Conservation (phyloP, 805 yeast genomes). For the Candida methanosorbosa region DNA sequence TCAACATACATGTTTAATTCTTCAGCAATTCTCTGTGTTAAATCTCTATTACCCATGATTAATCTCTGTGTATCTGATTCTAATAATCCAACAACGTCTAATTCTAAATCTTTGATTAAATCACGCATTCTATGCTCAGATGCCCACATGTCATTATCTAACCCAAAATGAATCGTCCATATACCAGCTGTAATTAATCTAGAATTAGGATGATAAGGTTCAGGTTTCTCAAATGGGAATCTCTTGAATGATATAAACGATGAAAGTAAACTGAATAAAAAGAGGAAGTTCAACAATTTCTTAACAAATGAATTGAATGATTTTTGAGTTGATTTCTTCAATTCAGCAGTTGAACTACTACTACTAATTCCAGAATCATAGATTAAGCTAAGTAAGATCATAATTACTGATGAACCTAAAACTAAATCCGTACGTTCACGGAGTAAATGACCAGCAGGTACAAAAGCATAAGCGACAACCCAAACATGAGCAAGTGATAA, state of each 20-base stretch:
- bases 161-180: slow-evolving; percentile 97
- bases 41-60: slow-evolving; percentile 91
- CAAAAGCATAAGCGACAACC: slow-evolving; percentile 98
- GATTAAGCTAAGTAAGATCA: slow-evolving; percentile 41
- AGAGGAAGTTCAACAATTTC: slow-evolving; percentile 15
- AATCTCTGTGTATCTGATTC: slow-evolving; percentile 93
- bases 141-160: slow-evolving; percentile 98
- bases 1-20: slow-evolving; percentile 93
- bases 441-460: slow-evolving; percentile 83
- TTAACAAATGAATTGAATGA: slow-evolving; percentile 2
- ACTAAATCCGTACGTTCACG: slow-evolving; percentile 86
- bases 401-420: slow-evolving; percentile 43
- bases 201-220: slow-evolving; percentile 61
- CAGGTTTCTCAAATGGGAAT: slow-evolving; percentile 51
- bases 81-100: slow-evolving; percentile 84
- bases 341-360: slow-evolving; percentile 1
- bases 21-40: slow-evolving; percentile 85
- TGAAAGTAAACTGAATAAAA: slow-evolving; percentile 34
- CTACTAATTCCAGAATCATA: slow-evolving; percentile 20
- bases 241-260: slow-evolving; percentile 47
- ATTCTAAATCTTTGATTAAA: slow-evolving; percentile 73
- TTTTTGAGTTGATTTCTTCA: not conserved
- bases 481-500: slow-evolving; percentile 80
- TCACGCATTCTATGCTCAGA: slow-evolving; percentile 85
- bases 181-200: slow-evolving; percentile 86